These are phyloP conservation scores for Chalciporus chontae DNA, from an alignment of 768 basidiomycete species.

Conservation along the genomic window DNA sequence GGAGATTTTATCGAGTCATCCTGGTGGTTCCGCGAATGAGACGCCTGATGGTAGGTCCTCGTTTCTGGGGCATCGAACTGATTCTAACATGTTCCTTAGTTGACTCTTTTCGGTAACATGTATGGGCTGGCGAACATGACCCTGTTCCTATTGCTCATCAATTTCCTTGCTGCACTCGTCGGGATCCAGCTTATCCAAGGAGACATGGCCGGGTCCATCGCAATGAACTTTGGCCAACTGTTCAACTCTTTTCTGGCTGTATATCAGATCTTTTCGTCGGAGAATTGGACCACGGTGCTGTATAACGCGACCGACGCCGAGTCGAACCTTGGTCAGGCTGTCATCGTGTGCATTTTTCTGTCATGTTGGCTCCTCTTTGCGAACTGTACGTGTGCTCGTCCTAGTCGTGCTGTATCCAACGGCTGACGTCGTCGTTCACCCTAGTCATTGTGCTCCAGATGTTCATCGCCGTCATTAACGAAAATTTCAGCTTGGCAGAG, in stretches of 20 bases:
- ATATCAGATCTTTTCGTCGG: slow-evolving; percentile 88
- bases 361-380: slow-evolving; percentile 86
- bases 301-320: slow-evolving; percentile 64
- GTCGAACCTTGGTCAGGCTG: slow-evolving; percentile 59
- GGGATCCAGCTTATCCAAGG: slow-evolving; percentile 84
- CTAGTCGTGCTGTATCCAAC: not conserved
- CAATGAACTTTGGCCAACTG: slow-evolving; percentile 76
- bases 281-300: slow-evolving; percentile 87
- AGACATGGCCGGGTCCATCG: slow-evolving; percentile 51
- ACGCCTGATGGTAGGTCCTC: slow-evolving; percentile 61
- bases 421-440: slow-evolving; percentile 6
- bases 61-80: no score
- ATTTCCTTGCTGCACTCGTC: slow-evolving; percentile 80
- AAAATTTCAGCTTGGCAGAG: slow-evolving; percentile 92
- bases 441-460: slow-evolving; percentile 89
- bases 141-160: slow-evolving; percentile 84
- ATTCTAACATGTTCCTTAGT: slow-evolving; percentile 36
- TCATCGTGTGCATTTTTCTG: slow-evolving; percentile 69
- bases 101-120: slow-evolving; percentile 89
- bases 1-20: slow-evolving; percentile 89
- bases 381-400: slow-evolving; percentile 59
- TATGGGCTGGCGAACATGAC: slow-evolving; percentile 90
- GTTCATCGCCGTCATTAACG: slow-evolving; percentile 97
- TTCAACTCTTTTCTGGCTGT: slow-evolving; percentile 84
- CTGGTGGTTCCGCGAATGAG: slow-evolving; percentile 88